These are phyloP conservation scores for Brasenia schreberi DNA, from an alignment of 164 flowering plant species.

Conservation along the genomic window DNA sequence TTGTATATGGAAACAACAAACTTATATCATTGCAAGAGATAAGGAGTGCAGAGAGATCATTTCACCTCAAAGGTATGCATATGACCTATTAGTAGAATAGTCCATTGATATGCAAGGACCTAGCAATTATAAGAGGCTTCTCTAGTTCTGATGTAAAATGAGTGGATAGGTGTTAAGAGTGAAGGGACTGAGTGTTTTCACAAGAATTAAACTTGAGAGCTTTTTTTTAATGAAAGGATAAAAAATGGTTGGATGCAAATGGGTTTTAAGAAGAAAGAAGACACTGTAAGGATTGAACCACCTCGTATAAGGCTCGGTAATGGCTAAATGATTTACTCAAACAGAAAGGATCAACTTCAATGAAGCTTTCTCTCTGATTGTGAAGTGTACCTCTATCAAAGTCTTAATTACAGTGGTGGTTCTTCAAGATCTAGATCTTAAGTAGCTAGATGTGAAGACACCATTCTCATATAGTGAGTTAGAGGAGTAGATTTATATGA, in stretches of 20 bases:
- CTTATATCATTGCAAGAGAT: neutral
- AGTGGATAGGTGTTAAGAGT: constrained; percentile 1
- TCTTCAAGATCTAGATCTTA: neutral
- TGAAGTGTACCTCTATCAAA: neutral
- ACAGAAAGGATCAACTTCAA: neutral
- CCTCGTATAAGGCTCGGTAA: too few relatives aligned
- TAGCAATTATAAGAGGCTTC: constrained; percentile 1
- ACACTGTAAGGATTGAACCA: too few relatives aligned
- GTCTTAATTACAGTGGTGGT: constrained; percentile 3
- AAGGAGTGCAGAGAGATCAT: neutral
- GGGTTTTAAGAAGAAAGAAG: too few relatives aligned
- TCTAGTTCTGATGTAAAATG: neutral
- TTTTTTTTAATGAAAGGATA: neutral
- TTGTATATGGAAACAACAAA: neutral
- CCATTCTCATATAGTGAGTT: constrained; percentile 1
- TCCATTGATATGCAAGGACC: constrained; percentile 1
- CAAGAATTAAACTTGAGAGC: constrained; percentile 1
- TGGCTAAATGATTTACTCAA: too few relatives aligned
- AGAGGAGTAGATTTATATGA: constrained; percentile 6
- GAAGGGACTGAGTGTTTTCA: constrained; percentile 5
- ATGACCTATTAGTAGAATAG: constrained; percentile 1
- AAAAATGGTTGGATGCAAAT: neutral
- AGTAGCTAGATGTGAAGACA: constrained; percentile 4
- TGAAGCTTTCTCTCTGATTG: neutral
- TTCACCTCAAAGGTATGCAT: constrained; percentile 5